Evolutionary conservation across 2,329 filamentous ascomycete genomes (phyloP), one percentile per base, ranked within the genome.

Genomic region (Gnomoniopsis sp.): DNA sequence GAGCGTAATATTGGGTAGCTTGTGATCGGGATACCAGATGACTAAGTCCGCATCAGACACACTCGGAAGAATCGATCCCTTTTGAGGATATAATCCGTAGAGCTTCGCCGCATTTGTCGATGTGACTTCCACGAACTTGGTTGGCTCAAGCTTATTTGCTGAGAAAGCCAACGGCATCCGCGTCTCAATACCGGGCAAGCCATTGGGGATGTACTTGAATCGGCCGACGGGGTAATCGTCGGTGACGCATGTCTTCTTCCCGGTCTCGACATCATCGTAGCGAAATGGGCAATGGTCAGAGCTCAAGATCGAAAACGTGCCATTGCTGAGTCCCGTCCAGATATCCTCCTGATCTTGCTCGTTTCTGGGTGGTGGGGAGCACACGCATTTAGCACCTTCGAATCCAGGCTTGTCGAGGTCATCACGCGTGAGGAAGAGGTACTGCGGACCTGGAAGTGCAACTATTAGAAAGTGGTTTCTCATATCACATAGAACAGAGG

Each of bases 181-280:
- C 1, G 82, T 85, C 68, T 85, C 83, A 26, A 85, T 74, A 0
- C 82, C 83, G 0, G 82, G 80, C 46, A 78, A 73, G 1, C 82
- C 82, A 62, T 85, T 85, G 3, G 83, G 82, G 34, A 85, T 83
- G 55, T 82, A 77, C 53, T 76, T 76, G 69, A 85, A 86, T 44
- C 76, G 73, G 7, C 69, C 68, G 7, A 72, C 62, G 0, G 79
- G 79, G 58, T 73, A 75, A 34, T 78, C 76, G 0, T 69, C 66
- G 46, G 65, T 76, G 61, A 82, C 72, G 57, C 74, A 75, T 1
- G 74, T 74, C 67, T 79, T 81, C 74, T 83, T 84, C 44, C 75
- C 76, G 36, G 53, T 65, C 41, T 64, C 64, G 23, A 68, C 72
- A 63, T 81, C 75, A 62, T 79, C 76, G 64, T 76, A 85, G 61